phyloP scores from a whole-genome alignment of 2,329 filamentous ascomycete species.

The Arachnomyces sp. region DNA sequence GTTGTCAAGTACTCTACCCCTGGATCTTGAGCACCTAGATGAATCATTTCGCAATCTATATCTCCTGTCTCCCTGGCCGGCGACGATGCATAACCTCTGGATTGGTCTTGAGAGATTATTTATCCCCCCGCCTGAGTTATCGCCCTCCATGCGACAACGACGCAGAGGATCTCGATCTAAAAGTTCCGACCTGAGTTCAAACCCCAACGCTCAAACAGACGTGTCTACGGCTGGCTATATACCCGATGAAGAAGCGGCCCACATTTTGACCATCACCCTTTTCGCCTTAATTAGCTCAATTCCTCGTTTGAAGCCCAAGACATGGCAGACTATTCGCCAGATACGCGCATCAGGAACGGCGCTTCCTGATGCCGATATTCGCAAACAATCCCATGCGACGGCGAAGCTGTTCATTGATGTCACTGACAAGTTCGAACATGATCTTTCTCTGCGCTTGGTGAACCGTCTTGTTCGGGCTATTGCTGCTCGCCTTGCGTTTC shows the following conservation, averaged over 20 bases:
- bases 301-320: conserved; percentile 26
- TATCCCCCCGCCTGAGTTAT: conserved; percentile 29
- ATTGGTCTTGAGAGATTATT: conserved; percentile 32
- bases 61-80: conserved; percentile 32
- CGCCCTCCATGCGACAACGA: conserved; percentile 22
- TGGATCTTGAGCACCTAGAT: conserved; percentile 25
- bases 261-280: conserved; percentile 30
- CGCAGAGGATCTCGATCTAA: conserved; percentile 21
- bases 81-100: conserved; percentile 36
- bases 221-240: conserved; percentile 22
- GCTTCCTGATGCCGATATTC: conserved; percentile 30
- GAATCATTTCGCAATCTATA: conserved; percentile 27
- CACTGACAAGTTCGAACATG: conserved; percentile 43
- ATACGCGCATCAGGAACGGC: conserved; percentile 34
- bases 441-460: conserved; percentile 43
- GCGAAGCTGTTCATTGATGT: conserved; percentile 26
- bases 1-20: conserved; percentile 3
- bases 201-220: background rate
- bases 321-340: conserved; percentile 34
- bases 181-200: conserved; percentile 5
- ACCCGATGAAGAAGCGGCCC: conserved; percentile 31
- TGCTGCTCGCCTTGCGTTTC: conserved; percentile 40
- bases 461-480: conserved; percentile 42
- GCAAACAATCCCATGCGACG: conserved; percentile 21
- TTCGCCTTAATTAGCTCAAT: conserved; percentile 31